Conservation (phyloP, 2,329 filamentous ascomycete species). For the Penicillium hordei region DNA sequence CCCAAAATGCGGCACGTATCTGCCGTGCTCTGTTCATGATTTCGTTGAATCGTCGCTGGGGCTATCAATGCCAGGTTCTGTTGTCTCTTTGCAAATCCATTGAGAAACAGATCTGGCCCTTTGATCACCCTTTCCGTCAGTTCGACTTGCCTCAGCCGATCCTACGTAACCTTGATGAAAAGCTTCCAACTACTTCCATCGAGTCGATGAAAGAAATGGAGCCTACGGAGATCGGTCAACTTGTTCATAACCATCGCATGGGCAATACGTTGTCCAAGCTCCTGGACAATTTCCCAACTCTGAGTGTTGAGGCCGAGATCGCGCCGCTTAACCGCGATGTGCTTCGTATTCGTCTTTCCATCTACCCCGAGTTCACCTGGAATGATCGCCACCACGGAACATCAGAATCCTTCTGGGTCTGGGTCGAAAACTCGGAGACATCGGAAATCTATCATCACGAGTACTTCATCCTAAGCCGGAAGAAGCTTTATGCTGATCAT, state of each 20-base stretch:
- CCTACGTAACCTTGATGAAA: conserved; percentile 80
- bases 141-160: conserved; percentile 87
- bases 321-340: conserved; percentile 94
- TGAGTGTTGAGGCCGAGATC: conserved; percentile 89
- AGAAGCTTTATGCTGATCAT: conserved; percentile 91
- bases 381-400: conserved; percentile 91
- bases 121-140: conserved; percentile 90
- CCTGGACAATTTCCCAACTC: conserved; percentile 85
- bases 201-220: conserved; percentile 93
- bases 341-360: conserved; percentile 79
- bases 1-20: conserved; percentile 92
- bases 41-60: conserved; percentile 91
- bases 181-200: conserved; percentile 69
- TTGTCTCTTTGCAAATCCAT: conserved; percentile 94
- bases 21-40: conserved; percentile 97
- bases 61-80: conserved; percentile 88
- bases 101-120: conserved; percentile 93
- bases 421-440: conserved; percentile 98
- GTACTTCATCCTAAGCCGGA: conserved; percentile 87
- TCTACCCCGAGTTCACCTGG: conserved; percentile 91
- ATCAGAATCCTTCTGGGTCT: conserved; percentile 96
- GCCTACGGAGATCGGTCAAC: conserved; percentile 77
- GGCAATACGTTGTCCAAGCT: conserved; percentile 78
- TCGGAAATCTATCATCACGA: conserved; percentile 98
- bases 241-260: conserved; percentile 89